Conservation (phyloP, 371 early-diverging fungal genomes). For the Blastocladiella emersonii region DNA sequence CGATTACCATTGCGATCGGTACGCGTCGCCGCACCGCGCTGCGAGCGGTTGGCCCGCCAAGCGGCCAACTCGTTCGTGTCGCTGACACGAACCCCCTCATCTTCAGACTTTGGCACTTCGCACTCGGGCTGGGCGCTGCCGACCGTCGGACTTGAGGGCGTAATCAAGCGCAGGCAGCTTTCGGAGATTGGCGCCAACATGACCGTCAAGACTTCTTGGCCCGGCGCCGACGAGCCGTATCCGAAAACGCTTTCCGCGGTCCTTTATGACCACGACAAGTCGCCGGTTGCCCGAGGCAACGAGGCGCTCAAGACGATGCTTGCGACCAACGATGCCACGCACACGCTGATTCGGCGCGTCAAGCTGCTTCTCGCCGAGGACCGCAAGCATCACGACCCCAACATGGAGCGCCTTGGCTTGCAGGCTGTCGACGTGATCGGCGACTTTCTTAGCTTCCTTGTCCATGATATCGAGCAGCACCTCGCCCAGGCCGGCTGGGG, state of each 20-base stretch:
- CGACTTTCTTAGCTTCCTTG: not conserved
- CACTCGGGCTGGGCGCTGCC: too few species aligned
- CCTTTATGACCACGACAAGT: not conserved
- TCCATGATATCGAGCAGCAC: not conserved
- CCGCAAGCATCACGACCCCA: not conserved
- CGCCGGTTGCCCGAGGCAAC: not conserved
- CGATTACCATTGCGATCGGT: too few species aligned
- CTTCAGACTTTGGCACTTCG: too few species aligned
- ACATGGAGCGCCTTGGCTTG: not conserved
- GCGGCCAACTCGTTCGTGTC: too few species aligned
- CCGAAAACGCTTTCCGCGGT: not conserved
- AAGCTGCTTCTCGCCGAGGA: not conserved
- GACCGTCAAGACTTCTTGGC: not conserved
- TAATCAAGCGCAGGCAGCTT: not conserved
- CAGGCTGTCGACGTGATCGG: not conserved
- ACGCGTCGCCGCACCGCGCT: too few species aligned
- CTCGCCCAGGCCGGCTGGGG: not conserved
- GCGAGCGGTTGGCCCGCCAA: too few species aligned
- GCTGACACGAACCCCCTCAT: too few species aligned
- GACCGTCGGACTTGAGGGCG: slow-evolving; percentile 3
- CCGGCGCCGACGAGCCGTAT: not conserved
- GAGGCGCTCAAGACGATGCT: not conserved
- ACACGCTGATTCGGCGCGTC: not conserved
- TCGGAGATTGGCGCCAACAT: not conserved
- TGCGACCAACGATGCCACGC: not conserved